Evolutionary conservation across 768 basidiomycete species (phyloP), one percentile per base, ranked within the genome.

Genomic region (Pleurotus tuber-regium): DNA sequence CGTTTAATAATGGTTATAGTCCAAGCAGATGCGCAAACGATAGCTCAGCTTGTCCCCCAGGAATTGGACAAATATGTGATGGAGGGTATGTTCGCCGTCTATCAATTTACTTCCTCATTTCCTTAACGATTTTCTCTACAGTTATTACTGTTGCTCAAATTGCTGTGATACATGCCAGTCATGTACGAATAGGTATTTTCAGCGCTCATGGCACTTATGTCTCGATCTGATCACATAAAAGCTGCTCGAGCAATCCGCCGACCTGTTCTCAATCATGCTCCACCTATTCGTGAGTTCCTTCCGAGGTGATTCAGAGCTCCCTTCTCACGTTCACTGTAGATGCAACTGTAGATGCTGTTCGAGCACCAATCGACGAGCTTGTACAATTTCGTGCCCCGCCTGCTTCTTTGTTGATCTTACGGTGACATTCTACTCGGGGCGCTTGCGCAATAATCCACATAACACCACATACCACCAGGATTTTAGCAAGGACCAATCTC

Each of bases 321-420:
- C 7, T 33, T 42, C 11, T 47, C 53, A 16, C 9, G 16, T 24
- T 48, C 16, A 33, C n/a, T 21, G 4, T 29, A 57, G 52, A 21
- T 57, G 57, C 51, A 57, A 59, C 39, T 59, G 56, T 40, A 39
- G 43, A 18, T 61, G 59, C 50, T 61, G 59, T 44, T 29, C 26
- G 5, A 44, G 40, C 4, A 55, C 49, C 23, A 26, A 11, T 21
- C 16, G 51, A 21, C 50, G 40, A 9, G 25, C 25, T 26, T 61
- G 60, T 24, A 51, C 48, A 12, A 31, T 61, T 2, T 38, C 36
- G 3, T 61, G 60, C 28, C 57, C 60, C 1, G 41, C 51, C 10
- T 61, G 60, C 29, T 61, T 54, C 39, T 30, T 16, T 9, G 53
- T 61, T 40, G 41, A 55, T 29, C 30, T 61, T 2, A 33, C n/a